Evolutionary conservation across 768 basidiomycete genomes (phyloP).

Genomic region (Paxillus ammoniavirescens): DNA sequence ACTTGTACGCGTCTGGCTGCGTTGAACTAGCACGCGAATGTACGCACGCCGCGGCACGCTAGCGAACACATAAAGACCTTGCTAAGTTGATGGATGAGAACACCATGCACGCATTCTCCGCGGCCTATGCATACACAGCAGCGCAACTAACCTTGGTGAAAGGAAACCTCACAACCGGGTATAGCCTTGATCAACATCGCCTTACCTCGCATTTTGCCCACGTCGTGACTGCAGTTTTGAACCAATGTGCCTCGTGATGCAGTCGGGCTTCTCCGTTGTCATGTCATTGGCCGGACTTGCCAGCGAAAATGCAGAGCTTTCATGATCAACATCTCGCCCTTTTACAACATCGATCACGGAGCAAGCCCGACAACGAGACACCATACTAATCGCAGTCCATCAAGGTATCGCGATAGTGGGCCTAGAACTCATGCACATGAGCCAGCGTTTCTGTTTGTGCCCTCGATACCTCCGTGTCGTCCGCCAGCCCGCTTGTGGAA

Average conservation of each 20-base stretch:
- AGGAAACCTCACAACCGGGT: no score
- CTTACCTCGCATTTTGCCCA: no score
- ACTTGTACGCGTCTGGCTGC: no score
- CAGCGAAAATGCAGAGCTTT: not conserved
- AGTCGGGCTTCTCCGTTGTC: no score
- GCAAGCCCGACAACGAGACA: not conserved
- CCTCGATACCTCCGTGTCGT: not conserved
- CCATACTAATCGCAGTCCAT: not conserved
- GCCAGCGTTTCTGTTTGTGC: not conserved
- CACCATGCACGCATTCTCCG: not conserved
- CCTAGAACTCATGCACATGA: not conserved
- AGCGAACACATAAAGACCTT: not conserved
- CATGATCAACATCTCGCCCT: not conserved
- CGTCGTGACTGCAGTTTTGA: no score
- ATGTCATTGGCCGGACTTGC: no score
- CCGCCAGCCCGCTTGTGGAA: not conserved
- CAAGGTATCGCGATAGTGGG: not conserved
- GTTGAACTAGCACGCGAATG: not conserved
- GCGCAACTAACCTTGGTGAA: no score
- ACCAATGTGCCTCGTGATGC: no score
- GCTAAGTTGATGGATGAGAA: not conserved
- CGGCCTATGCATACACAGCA: not conserved
- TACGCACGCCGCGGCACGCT: not conserved
- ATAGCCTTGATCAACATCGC: no score
- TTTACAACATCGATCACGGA: not conserved